Percentiles rank a stretch among this genome's conserved stretches.
Evolutionary conservation across 306 rosid genomes (phyloP).

Genomic region (Dryas drummondii): DNA sequence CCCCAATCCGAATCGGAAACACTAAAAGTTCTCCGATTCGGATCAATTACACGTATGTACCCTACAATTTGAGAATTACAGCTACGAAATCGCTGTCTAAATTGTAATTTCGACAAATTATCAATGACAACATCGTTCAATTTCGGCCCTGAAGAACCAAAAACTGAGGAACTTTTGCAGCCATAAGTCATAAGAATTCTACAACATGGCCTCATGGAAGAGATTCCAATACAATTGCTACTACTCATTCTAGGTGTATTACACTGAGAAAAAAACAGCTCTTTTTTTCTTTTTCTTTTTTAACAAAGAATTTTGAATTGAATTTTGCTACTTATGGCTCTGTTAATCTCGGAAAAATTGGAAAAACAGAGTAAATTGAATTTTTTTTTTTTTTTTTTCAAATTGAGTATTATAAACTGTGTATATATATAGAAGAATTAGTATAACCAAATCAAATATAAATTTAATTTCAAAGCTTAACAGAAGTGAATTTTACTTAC

Average conservation of each 20-base stretch:
- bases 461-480: constrained; percentile 1
- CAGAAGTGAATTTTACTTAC: constrained; percentile 43
- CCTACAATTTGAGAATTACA: constrained; percentile 41
- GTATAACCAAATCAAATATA: neutral
- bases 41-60: constrained; percentile 31
- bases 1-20: constrained; percentile 48
- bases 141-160: constrained; percentile 43
- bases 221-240: constrained; percentile 64
- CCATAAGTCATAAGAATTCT: constrained; percentile 47
- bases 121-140: constrained; percentile 26
- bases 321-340: constrained; percentile 11
- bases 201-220: constrained; percentile 69
- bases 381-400: neutral
- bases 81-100: constrained; percentile 26
- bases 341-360: constrained; percentile 26
- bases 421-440: neutral
- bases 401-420: no score
- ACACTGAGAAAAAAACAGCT: neutral
- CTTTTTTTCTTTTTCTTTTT: neutral
- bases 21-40: constrained; percentile 56
- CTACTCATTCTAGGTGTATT: constrained; percentile 46
- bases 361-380: constrained; percentile 21
- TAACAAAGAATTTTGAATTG: neutral
- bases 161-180: constrained; percentile 46
- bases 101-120: constrained; percentile 33